A percentile compares a stretch with the other conserved stretches of the same genome.
Conservation (phyloP, 176 grass and related monocot genomes). For the Cenchrus fungigraminus region DNA sequence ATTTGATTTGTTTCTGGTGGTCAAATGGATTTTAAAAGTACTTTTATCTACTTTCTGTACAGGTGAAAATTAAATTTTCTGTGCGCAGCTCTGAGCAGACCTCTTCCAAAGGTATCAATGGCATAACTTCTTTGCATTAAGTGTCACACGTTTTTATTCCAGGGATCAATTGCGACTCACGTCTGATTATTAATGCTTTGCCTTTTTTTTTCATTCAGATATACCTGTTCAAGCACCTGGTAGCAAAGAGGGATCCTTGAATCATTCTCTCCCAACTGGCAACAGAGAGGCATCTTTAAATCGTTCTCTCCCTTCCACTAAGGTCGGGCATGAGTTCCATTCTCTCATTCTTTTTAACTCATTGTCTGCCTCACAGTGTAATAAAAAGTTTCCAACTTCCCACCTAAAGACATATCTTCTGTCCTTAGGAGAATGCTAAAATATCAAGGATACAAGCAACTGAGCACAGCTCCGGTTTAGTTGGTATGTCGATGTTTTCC, state of each 20-base stretch:
- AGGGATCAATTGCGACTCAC: background rate
- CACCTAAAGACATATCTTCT: conserved; percentile 15
- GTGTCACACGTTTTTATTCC: background rate
- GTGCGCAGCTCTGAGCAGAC: conserved; percentile 32
- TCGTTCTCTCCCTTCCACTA: conserved; percentile 28
- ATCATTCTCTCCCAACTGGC: background rate
- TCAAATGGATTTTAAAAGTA: conserved; percentile 41
- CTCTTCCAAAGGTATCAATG: conserved; percentile 67
- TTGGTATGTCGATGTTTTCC: conserved; percentile 48
- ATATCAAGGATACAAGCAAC: conserved; percentile 27
- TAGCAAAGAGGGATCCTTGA: conserved; percentile 29
- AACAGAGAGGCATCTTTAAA: conserved; percentile 7
- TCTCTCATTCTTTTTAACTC: conserved; percentile 4
- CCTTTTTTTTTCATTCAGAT: conserved; percentile 39
- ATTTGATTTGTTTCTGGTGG: conserved; percentile 18
- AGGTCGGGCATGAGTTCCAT: conserved; percentile 41
- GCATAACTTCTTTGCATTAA: conserved; percentile 3
- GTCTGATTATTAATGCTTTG: conserved; percentile 18
- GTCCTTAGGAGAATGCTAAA: conserved; percentile 50
- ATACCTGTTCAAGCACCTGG: conserved; percentile 37
- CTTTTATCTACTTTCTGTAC: conserved; percentile 32
- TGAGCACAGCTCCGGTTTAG: conserved; percentile 37
- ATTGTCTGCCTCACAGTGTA: conserved; percentile 10
- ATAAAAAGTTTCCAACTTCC: background rate
- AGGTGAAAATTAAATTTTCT: conserved; percentile 59